phyloP scores from a whole-genome alignment of 2,329 filamentous ascomycete genomes.

The Arthrocladium fulminans region DNA sequence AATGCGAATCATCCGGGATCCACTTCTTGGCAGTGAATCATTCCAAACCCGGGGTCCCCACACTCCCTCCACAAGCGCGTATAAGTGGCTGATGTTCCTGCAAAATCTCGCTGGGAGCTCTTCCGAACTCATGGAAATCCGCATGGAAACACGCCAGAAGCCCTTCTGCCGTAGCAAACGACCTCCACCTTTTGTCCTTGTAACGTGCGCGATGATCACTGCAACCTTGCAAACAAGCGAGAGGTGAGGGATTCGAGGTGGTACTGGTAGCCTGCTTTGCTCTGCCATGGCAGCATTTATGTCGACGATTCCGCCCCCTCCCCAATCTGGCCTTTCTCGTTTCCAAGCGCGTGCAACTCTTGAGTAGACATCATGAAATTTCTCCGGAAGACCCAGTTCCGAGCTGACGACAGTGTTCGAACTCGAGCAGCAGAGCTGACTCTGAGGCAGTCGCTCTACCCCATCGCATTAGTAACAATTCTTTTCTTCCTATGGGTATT shows the following conservation, averaged over 20 bases:
- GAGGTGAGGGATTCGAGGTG: not conserved
- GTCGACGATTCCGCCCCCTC: not conserved
- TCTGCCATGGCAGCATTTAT: not conserved
- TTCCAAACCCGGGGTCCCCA: not conserved
- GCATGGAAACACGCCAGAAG: not conserved
- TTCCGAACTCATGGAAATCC: not conserved
- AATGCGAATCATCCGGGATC: not conserved
- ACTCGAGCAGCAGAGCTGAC: slow-evolving; percentile 30
- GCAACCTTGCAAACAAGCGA: not conserved
- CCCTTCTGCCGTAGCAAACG: no score
- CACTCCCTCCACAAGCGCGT: not conserved
- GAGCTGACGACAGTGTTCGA: slow-evolving; percentile 5
- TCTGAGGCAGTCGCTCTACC: slow-evolving; percentile 34
- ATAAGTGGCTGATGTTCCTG: not conserved
- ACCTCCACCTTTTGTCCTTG: not conserved
- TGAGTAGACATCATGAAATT: slow-evolving; percentile 3
- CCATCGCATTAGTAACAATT: slow-evolving; percentile 36
- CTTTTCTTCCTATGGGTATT: slow-evolving; percentile 45
- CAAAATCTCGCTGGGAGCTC: not conserved
- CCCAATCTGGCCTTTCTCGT: not conserved
- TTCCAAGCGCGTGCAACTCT: not conserved
- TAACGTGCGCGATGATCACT: not conserved
- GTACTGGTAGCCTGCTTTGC: not conserved
- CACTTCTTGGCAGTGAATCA: not conserved
- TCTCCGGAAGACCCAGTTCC: slow-evolving; percentile 1